Evolutionary conservation across 352 stramenopile species (phyloP).

Genomic region (Phytophthora cryptogea): DNA sequence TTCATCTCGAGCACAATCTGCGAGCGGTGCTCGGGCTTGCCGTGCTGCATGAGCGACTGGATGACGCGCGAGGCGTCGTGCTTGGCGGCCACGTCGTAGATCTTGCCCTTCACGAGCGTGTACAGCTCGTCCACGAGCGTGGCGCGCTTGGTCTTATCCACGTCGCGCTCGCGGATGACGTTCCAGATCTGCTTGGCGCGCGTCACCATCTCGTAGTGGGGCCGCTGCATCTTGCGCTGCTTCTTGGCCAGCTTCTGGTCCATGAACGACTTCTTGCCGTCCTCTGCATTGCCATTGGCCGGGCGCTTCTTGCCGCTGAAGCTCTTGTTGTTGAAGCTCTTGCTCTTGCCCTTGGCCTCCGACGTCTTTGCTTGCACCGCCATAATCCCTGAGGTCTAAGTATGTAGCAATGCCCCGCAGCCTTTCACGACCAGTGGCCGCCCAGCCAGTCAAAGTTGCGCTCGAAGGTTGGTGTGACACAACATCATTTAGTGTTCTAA

Average conservation of each 20-base stretch:
- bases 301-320: slow-evolving; percentile 72
- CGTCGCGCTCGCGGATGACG: slow-evolving; percentile 89
- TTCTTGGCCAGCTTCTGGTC: slow-evolving; percentile 91
- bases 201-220: slow-evolving; percentile 93
- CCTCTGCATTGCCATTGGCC: slow-evolving; percentile 41
- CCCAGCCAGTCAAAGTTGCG: slow-evolving; percentile 33
- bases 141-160: slow-evolving; percentile 82
- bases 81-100: slow-evolving; percentile 94
- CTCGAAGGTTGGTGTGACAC: background rate
- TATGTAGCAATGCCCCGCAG: slow-evolving; percentile 1
- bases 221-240: slow-evolving; percentile 94
- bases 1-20: slow-evolving; percentile 92
- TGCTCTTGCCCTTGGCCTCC: slow-evolving; percentile 35
- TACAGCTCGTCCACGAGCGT: slow-evolving; percentile 92
- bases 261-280: slow-evolving; percentile 84
- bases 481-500: background rate
- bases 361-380: slow-evolving; percentile 31
- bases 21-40: slow-evolving; percentile 85
- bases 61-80: slow-evolving; percentile 96
- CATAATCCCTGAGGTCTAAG: slow-evolving; percentile 12
- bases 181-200: slow-evolving; percentile 97
- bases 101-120: slow-evolving; percentile 92
- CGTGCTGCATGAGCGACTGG: slow-evolving; percentile 95
- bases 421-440: slow-evolving; percentile 9
- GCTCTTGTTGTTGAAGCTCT: slow-evolving; percentile 12